These are phyloP conservation scores for Claviceps pazoutovae DNA, from an alignment of 2,329 filamentous ascomycete genomes.

Conservation along the genomic window DNA sequence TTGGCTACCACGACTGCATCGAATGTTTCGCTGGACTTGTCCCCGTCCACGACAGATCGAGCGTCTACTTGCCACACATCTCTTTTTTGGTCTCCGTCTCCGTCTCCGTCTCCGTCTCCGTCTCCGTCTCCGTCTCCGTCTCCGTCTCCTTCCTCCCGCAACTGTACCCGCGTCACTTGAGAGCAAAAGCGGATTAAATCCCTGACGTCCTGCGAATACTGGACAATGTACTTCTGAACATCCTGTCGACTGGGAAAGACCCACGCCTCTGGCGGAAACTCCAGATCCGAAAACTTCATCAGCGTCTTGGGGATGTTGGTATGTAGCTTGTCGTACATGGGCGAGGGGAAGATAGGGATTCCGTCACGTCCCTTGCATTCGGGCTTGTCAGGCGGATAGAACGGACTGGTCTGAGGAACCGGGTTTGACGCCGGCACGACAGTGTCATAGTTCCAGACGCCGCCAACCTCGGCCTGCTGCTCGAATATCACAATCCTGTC, in stretches of 20 bases:
- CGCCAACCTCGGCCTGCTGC: slow-evolving; percentile 62
- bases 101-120: slow-evolving; percentile 23
- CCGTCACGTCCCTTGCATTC: slow-evolving; percentile 27
- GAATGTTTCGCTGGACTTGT: slow-evolving; percentile 34
- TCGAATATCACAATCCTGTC: slow-evolving; percentile 65
- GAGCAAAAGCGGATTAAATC: slow-evolving; percentile 56
- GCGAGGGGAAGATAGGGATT: slow-evolving; percentile 57
- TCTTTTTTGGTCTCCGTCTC: slow-evolving; percentile 17
- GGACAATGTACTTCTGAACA: slow-evolving; percentile 60
- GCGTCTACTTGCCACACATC: slow-evolving; percentile 50
- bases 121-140: slow-evolving; percentile 23
- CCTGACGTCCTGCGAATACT: slow-evolving; percentile 55
- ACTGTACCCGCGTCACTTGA: slow-evolving; percentile 48
- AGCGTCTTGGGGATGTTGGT: slow-evolving; percentile 74
- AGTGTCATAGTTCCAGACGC: slow-evolving; percentile 71
- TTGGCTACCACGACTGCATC: slow-evolving; percentile 65
- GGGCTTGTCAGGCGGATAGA: slow-evolving; percentile 49
- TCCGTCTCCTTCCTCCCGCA: slow-evolving; percentile 12
- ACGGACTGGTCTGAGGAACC: slow-evolving; percentile 57
- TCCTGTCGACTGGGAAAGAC: slow-evolving; percentile 61
- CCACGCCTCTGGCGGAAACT: slow-evolving; percentile 49
- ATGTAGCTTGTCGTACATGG: slow-evolving; percentile 69
- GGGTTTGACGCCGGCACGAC: slow-evolving; percentile 30
- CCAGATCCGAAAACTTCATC: slow-evolving; percentile 65
- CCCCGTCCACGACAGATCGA: slow-evolving; percentile 31